A percentile compares a stretch with the other conserved stretches of the same genome.
These are phyloP conservation scores for Geotrichum bryndzae DNA, from an alignment of 1,139 yeast species.

Conservation along the genomic window DNA sequence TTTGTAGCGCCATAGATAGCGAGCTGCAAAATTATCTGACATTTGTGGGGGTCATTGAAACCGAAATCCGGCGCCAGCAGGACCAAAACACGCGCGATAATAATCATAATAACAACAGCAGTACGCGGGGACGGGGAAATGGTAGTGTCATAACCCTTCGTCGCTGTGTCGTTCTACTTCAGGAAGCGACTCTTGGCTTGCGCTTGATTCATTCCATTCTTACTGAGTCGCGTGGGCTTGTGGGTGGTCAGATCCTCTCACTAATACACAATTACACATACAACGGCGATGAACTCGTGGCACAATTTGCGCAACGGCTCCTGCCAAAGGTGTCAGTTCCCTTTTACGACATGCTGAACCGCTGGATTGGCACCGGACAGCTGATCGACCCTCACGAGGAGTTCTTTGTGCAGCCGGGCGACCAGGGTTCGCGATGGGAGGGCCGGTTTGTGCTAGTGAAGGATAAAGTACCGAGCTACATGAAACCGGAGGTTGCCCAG, in stretches of 20 bases:
- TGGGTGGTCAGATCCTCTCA: slow-evolving; percentile 56
- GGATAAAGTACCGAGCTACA: slow-evolving; percentile 54
- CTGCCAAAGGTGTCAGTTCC: slow-evolving; percentile 50
- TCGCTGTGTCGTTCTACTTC: slow-evolving; percentile 43
- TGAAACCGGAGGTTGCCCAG: slow-evolving; percentile 44
- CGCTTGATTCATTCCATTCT: slow-evolving; percentile 47
- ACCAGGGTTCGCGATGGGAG: slow-evolving; percentile 28
- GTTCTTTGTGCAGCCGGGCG: slow-evolving; percentile 50
- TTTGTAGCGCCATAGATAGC: slow-evolving; percentile 49
- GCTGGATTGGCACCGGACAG: slow-evolving; percentile 70
- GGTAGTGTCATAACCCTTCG: slow-evolving; percentile 31
- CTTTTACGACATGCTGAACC: slow-evolving; percentile 53
- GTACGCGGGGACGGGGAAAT: slow-evolving; percentile 9
- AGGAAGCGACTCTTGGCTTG: slow-evolving; percentile 48
- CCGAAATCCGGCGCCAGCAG: slow-evolving; percentile 30
- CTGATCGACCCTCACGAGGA: slow-evolving; percentile 52
- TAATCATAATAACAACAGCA: background rate
- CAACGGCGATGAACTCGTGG: slow-evolving; percentile 59
- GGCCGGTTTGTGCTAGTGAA: slow-evolving; percentile 31
- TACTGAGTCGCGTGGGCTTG: slow-evolving; percentile 35
- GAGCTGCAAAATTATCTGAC: slow-evolving; percentile 52
- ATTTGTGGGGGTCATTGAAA: slow-evolving; percentile 50
- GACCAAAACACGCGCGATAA: slow-evolving; percentile 7
- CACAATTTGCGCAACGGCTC: slow-evolving; percentile 42
- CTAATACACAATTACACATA: slow-evolving; percentile 46